phyloP scores from a whole-genome alignment of 73 alveolate species.

The Paraurostyla sp. region DNA sequence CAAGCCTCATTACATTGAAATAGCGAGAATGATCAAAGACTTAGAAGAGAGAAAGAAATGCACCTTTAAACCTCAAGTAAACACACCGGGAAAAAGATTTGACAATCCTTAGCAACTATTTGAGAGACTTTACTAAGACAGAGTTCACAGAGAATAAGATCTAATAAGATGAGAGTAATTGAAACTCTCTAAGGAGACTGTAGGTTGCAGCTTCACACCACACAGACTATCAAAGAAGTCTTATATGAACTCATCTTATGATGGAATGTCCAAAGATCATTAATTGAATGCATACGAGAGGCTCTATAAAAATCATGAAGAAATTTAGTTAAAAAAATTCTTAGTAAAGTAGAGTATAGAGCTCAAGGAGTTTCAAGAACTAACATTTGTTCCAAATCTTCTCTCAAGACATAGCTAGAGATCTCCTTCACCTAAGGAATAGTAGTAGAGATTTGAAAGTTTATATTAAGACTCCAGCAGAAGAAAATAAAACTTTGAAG shows the following conservation, averaged over 20 bases:
- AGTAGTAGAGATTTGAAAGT: slow-evolving; percentile 9
- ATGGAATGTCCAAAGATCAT: too few relatives aligned
- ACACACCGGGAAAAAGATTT: background rate
- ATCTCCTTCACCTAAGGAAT: background rate
- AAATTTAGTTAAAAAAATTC: background rate
- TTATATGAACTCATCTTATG: background rate
- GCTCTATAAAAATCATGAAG: slow-evolving; percentile 24
- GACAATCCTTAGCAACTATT: slow-evolving; percentile 3
- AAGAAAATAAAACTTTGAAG: background rate
- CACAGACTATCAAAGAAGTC: background rate
- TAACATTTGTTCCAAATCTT: slow-evolving; percentile 23
- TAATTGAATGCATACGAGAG: slow-evolving; percentile 5
- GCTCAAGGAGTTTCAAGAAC: background rate
- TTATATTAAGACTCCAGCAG: slow-evolving; percentile 10
- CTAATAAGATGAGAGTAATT: background rate
- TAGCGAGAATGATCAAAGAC: slow-evolving; percentile 21
- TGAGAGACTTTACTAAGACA: slow-evolving; percentile 41
- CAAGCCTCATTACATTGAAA: slow-evolving; percentile 23
- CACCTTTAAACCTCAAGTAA: slow-evolving; percentile 49
- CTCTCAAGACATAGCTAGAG: background rate
- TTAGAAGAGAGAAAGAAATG: slow-evolving; percentile 29
- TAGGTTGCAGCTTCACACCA: slow-evolving; percentile 38
- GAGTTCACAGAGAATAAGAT: background rate
- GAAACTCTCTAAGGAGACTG: background rate
- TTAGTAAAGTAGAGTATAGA: background rate